Conservation (phyloP, 257 asterid species). For the Linderniella brevidens region DNA sequence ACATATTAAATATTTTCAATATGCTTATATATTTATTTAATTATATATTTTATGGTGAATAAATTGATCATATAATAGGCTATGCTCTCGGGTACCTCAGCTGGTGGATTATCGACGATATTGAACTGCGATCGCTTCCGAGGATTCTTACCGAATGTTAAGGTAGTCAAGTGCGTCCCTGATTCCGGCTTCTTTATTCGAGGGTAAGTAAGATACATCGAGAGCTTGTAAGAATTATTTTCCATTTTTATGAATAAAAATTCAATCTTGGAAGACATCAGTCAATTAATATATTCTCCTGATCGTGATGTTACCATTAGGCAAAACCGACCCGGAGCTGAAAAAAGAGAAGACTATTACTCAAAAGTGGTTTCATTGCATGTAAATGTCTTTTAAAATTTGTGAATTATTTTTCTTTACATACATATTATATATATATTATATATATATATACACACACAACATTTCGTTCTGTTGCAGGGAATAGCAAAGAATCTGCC, state of each 20-base stretch:
- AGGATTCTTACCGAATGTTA: neutral
- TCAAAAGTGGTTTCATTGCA: neutral
- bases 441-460: neutral
- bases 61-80: neutral
- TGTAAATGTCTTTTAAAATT: neutral
- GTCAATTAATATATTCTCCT: too few relatives aligned
- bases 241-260: neutral
- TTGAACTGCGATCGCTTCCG: conserved; percentile 1
- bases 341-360: neutral
- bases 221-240: neutral
- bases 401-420: neutral
- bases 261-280: too few relatives aligned
- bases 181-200: conserved; percentile 1
- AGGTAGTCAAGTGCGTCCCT: neutral
- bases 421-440: neutral
- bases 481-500: neutral
- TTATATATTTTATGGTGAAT: too few relatives aligned
- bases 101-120: neutral
- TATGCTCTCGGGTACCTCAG: neutral
- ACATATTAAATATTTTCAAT: too few relatives aligned
- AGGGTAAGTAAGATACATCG: neutral
- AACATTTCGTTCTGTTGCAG: neutral
- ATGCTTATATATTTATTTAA: neutral
- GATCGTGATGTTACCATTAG: neutral
- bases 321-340: neutral